Evolutionary conservation across 805 yeast genomes (phyloP).

Genomic region (Zygotorulaspora florentina): DNA sequence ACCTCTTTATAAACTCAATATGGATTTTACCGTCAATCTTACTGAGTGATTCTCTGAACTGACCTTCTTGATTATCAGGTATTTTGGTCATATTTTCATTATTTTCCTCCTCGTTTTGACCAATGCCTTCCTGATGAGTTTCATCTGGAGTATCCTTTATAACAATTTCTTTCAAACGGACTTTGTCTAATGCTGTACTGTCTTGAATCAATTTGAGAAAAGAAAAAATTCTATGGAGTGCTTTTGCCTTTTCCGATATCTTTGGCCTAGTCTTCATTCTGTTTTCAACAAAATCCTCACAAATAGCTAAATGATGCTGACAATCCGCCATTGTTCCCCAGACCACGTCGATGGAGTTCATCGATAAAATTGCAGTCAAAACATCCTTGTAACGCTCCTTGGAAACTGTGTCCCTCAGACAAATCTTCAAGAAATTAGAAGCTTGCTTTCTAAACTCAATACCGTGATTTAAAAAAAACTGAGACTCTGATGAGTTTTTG

Average conservation of each 20-base stretch:
- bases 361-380: constrained; percentile 73
- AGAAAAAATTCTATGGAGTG: constrained; percentile 73
- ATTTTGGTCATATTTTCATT: background rate
- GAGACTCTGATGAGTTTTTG: constrained; percentile 63
- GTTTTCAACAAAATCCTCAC: constrained; percentile 68
- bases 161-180: constrained; percentile 28
- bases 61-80: constrained; percentile 9
- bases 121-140: constrained; percentile 14
- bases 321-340: constrained; percentile 92
- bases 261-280: constrained; percentile 63
- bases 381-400: constrained; percentile 78
- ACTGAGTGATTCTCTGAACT: constrained; percentile 37
- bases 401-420: constrained; percentile 49
- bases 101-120: background rate
- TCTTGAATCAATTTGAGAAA: constrained; percentile 73
- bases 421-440: constrained; percentile 56
- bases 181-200: constrained; percentile 47
- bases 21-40: constrained; percentile 44
- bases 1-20: constrained; percentile 36
- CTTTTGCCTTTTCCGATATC: constrained; percentile 69
- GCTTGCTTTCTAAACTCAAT: constrained; percentile 74
- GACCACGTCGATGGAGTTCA: constrained; percentile 84
- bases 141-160: constrained; percentile 4
- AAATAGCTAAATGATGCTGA: constrained; percentile 65
- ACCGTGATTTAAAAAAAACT: constrained; percentile 67